Base-by-base conservation (phyloP, 2,329 filamentous ascomycete species). In the Fusarium graminum region DNA sequence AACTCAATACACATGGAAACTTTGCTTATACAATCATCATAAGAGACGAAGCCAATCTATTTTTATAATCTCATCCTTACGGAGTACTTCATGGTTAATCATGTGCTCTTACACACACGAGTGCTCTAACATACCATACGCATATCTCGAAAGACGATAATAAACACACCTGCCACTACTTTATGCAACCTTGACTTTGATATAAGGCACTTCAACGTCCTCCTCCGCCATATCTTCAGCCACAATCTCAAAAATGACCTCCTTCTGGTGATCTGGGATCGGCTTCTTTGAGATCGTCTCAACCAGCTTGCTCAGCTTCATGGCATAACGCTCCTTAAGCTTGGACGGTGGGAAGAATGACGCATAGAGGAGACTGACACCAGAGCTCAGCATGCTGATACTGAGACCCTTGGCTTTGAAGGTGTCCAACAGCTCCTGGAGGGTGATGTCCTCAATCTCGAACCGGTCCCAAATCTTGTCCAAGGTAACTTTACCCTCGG, bases 381-480 rank as follows among this genome's bases (percentile, higher is more conserved):
- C 95, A n/a, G 93, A 97, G 83, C 93, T 97, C 74, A 99, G 85
- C 94, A 98, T 98, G 61, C 89, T 92, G 54, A 98, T 90, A 19
- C 82, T 88, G 53, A 99, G 82, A 2, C 95, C 95, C 75, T 90
- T 89, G 74, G 88, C 86, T 76, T 92, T 86, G 76, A 99, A 97
- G 73, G 92, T 81, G 55, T 92, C 88, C 26, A 98, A 79, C 73
- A 99, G 92, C 76, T 98, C 89, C 75, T 87, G 85, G 49, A 99
- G 83, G 3, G 93, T 94, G 49, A 97, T 88, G 76, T 99, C 88
- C 16, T 91, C 86, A 34, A 97, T 85, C 82, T 98, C 94, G 74
- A 98, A 98, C 38, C 95, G 91, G 79, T 98, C 95, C 95, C 95
- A 99, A 53, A 99, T 90, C 84, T 96, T 96, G 83, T 99, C 95